These are phyloP conservation scores for Sporothrix phasma DNA, from an alignment of 2,329 filamentous ascomycete species.

Conservation along the genomic window DNA sequence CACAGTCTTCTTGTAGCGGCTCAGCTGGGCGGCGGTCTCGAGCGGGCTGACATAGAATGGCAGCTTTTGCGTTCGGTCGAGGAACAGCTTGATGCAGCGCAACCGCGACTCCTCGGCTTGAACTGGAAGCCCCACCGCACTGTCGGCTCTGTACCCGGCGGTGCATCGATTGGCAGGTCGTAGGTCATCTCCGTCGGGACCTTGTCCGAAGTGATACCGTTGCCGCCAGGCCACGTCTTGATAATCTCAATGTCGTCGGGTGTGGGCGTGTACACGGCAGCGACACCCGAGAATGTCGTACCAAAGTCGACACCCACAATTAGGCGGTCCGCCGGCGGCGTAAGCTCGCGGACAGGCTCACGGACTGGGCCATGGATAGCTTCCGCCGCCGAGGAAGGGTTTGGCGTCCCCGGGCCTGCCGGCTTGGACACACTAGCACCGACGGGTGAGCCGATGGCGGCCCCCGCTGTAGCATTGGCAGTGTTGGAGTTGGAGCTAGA, in stretches of 20 bases:
- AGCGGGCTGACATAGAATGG: constrained; percentile 71
- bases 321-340: constrained; percentile 49
- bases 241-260: constrained; percentile 76
- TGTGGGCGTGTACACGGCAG: constrained; percentile 62
- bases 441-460: constrained; percentile 15
- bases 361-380: constrained; percentile 53
- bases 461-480: neutral
- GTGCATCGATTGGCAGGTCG: constrained; percentile 31
- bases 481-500: neutral
- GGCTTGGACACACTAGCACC: constrained; percentile 17
- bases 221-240: constrained; percentile 75
- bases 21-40: constrained; percentile 67
- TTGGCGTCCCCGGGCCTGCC: neutral
- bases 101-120: constrained; percentile 63
- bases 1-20: constrained; percentile 64
- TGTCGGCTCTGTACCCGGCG: constrained; percentile 34
- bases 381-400: constrained; percentile 43
- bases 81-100: constrained; percentile 75
- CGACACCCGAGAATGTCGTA: constrained; percentile 72
- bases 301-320: constrained; percentile 77
- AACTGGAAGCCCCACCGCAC: constrained; percentile 78
- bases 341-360: constrained; percentile 43
- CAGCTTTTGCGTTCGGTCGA: constrained; percentile 70
- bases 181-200: constrained; percentile 71
- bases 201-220: constrained; percentile 81